These are phyloP conservation scores for Rutstroemia sydowiana DNA, from an alignment of 2,329 filamentous ascomycete species.

Conservation along the genomic window DNA sequence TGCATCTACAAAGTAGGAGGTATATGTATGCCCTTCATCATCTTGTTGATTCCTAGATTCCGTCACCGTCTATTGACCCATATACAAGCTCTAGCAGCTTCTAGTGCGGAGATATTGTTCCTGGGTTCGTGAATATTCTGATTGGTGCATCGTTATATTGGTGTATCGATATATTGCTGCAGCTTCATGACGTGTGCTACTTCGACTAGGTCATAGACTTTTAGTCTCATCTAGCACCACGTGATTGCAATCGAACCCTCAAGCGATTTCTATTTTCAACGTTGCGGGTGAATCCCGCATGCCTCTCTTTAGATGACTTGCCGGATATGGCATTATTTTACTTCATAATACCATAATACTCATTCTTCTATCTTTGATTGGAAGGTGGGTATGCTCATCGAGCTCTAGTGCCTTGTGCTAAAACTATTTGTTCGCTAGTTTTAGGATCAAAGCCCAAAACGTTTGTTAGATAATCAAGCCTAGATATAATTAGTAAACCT, in stretches of 20 bases:
- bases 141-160: background rate
- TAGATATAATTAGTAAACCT: conserved; percentile 25
- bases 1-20: background rate
- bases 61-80: background rate
- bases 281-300: background rate
- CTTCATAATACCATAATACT: background rate
- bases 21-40: background rate
- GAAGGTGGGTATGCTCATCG: conserved; percentile 12
- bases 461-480: conserved; percentile 57
- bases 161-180: background rate
- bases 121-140: background rate
- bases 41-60: background rate
- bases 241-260: background rate
- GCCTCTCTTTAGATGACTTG: background rate
- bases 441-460: conserved; percentile 42
- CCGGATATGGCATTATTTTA: background rate
- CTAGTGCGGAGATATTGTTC: background rate
- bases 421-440: conserved; percentile 22
- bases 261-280: too few relatives aligned
- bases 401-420: conserved; percentile 12
- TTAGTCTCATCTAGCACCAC: background rate
- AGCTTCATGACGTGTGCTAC: background rate
- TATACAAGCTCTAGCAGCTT: background rate
- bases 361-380: background rate
- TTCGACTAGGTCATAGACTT: background rate